Evolutionary conservation across 129 eudicot genomes (phyloP).

Genomic region (Flaveria brownii): DNA sequence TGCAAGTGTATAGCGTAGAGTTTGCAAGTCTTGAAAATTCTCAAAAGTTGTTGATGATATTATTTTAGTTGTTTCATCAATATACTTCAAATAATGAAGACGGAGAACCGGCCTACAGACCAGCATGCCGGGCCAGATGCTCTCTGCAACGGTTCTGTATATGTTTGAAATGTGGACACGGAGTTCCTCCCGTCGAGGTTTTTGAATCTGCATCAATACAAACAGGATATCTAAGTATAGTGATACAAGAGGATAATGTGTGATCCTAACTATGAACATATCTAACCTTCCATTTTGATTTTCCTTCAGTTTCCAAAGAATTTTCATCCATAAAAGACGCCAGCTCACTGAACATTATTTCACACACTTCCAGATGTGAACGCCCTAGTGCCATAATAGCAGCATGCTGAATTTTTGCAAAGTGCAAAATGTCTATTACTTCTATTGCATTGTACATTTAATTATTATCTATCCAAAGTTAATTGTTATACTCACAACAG

Average conservation of each 20-base stretch:
- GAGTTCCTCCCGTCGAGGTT: slow-evolving; percentile 91
- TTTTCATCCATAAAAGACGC: slow-evolving; percentile 75
- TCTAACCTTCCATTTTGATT: slow-evolving; percentile 89
- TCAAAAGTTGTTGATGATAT: slow-evolving; percentile 55
- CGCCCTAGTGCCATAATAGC: slow-evolving; percentile 93
- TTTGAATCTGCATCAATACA: slow-evolving; percentile 63
- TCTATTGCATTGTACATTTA: slow-evolving; percentile 7
- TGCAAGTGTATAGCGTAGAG: slow-evolving; percentile 87
- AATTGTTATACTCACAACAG: slow-evolving; percentile 60
- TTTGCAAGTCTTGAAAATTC: slow-evolving; percentile 78
- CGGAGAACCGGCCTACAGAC: slow-evolving; percentile 85
- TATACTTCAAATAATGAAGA: slow-evolving; percentile 75
- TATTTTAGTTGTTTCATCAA: slow-evolving; percentile 80
- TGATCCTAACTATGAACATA: slow-evolving; percentile 14
- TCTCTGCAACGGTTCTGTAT: slow-evolving; percentile 77
- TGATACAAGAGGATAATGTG: slow-evolving; percentile 13
- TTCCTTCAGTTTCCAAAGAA: slow-evolving; percentile 82
- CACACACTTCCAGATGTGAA: slow-evolving; percentile 83
- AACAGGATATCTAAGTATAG: not conserved
- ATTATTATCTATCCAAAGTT: not conserved
- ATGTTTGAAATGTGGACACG: slow-evolving; percentile 81
- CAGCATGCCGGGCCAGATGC: slow-evolving; percentile 95
- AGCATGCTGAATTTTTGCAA: slow-evolving; percentile 58
- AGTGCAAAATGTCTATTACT: not conserved
- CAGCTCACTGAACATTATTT: slow-evolving; percentile 89